Percentiles rank a stretch among this genome's conserved stretches.
phyloP scores from a whole-genome alignment of 306 rosid genomes.

The Cicer cuneatum region DNA sequence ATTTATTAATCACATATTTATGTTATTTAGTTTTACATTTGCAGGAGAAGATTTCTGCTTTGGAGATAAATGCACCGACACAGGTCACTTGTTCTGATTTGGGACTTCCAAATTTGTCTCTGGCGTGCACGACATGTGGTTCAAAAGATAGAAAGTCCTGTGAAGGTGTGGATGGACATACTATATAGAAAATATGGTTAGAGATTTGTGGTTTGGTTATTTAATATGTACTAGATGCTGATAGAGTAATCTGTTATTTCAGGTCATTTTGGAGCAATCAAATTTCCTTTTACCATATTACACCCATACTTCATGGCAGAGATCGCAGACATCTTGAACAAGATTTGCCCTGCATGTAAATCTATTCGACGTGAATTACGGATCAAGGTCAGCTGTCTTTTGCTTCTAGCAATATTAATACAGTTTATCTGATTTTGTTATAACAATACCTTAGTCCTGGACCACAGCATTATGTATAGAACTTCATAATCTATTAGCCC shows the following conservation, averaged over 20 bases:
- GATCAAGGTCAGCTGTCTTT: slow-evolving; percentile 73
- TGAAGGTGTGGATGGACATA: slow-evolving; percentile 66
- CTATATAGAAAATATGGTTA: slow-evolving; percentile 37
- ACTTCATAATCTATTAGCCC: slow-evolving; percentile 7
- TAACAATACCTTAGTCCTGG: slow-evolving; percentile 1
- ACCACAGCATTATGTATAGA: slow-evolving; percentile 7
- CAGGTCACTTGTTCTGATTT: slow-evolving; percentile 80
- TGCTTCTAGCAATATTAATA: slow-evolving; percentile 36
- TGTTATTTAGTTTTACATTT: slow-evolving; percentile 43
- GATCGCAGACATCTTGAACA: slow-evolving; percentile 77
- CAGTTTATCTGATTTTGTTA: neutral
- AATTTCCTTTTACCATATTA: slow-evolving; percentile 67
- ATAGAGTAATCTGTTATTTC: slow-evolving; percentile 47
- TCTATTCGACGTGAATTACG: slow-evolving; percentile 55
- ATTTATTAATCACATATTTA: slow-evolving; percentile 27
- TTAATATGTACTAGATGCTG: slow-evolving; percentile 34
- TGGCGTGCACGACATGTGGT: slow-evolving; percentile 80
- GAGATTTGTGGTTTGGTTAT: slow-evolving; percentile 31
- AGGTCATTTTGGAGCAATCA: slow-evolving; percentile 92
- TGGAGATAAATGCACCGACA: slow-evolving; percentile 58
- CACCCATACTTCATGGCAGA: slow-evolving; percentile 86
- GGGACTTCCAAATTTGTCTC: slow-evolving; percentile 85
- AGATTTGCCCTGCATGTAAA: slow-evolving; percentile 87
- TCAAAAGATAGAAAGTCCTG: slow-evolving; percentile 58
- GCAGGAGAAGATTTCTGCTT: slow-evolving; percentile 68